Percentiles rank a stretch among this genome's conserved stretches.
phyloP scores from a whole-genome alignment of 305 asterid genomes.

The Fraxinus floribunda region DNA sequence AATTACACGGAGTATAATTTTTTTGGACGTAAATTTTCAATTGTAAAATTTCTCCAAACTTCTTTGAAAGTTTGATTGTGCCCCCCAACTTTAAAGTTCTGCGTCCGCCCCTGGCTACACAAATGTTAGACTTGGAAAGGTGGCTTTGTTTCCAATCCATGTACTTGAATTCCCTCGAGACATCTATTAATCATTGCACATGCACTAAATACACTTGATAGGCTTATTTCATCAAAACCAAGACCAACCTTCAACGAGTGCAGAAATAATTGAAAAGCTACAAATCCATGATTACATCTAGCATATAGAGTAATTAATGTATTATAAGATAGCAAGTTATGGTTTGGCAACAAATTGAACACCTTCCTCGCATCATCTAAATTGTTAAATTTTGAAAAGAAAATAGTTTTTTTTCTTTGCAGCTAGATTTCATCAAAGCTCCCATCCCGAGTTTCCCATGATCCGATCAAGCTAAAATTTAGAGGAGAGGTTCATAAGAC shows the following conservation, averaged over 20 bases:
- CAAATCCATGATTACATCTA: conserved; percentile 59
- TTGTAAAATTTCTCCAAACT: no score
- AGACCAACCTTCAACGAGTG: conserved; percentile 52
- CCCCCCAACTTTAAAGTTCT: no score
- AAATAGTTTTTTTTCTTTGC: neutral
- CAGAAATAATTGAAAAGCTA: conserved; percentile 51
- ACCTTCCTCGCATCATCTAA: conserved; percentile 53
- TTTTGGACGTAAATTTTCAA: no score
- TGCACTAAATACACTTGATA: conserved; percentile 76
- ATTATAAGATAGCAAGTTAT: conserved; percentile 70
- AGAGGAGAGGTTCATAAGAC: neutral
- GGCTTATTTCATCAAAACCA: conserved; percentile 72
- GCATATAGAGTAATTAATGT: conserved; percentile 73
- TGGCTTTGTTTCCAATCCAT: conserved; percentile 64
- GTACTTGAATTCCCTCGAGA: conserved; percentile 25
- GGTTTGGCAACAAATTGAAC: conserved; percentile 52
- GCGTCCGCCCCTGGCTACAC: conserved; percentile 36
- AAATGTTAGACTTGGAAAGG: conserved; percentile 43
- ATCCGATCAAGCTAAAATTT: no score
- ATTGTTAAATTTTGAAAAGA: conserved; percentile 40
- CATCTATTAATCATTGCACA: conserved; percentile 28
- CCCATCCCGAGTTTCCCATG: neutral
- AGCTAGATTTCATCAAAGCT: neutral
- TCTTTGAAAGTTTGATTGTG: no score
- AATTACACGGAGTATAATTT: no score